Evolutionary conservation across 2,329 filamentous ascomycete genomes (phyloP).

Genomic region (Ascochyta viciae-villosae): DNA sequence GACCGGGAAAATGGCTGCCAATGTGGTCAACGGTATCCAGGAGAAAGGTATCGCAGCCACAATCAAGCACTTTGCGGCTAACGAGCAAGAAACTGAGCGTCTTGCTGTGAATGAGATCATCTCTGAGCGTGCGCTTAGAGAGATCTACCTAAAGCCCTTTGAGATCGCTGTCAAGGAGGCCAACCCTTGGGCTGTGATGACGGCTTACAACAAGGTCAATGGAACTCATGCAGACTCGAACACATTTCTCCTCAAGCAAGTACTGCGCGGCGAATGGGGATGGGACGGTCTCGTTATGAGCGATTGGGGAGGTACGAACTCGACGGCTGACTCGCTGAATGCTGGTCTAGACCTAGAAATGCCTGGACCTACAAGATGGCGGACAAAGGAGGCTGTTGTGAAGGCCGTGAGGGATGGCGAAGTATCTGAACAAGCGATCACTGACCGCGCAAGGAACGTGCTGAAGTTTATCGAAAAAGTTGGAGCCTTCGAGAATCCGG

Average conservation of each 20-base stretch:
- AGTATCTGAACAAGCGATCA: slow-evolving; percentile 50
- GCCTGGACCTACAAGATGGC: slow-evolving; percentile 67
- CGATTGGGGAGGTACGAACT: slow-evolving; percentile 64
- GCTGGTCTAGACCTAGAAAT: slow-evolving; percentile 49
- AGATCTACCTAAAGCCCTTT: slow-evolving; percentile 65
- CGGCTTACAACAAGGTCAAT: slow-evolving; percentile 76
- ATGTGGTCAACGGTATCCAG: slow-evolving; percentile 67
- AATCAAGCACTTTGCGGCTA: slow-evolving; percentile 77
- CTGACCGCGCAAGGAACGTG: slow-evolving; percentile 39
- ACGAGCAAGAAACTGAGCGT: slow-evolving; percentile 75
- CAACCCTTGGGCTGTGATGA: slow-evolving; percentile 74
- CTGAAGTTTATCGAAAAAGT: slow-evolving; percentile 72
- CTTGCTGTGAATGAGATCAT: slow-evolving; percentile 57
- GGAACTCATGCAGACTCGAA: slow-evolving; percentile 72
- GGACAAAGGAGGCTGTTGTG: slow-evolving; percentile 68
- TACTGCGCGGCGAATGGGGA: slow-evolving; percentile 75
- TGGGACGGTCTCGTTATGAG: slow-evolving; percentile 72
- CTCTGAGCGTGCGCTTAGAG: slow-evolving; percentile 65
- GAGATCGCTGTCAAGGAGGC: slow-evolving; percentile 75
- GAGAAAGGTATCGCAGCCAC: slow-evolving; percentile 71
- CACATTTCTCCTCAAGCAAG: slow-evolving; percentile 68
- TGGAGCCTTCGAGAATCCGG: slow-evolving; percentile 67
- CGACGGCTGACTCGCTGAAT: slow-evolving; percentile 44
- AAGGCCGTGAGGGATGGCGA: slow-evolving; percentile 55
- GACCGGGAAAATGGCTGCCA: slow-evolving; percentile 70